Percentiles rank a stretch among this genome's conserved stretches.
Conservation (phyloP, 345 rosid genomes). For the Raphanus sativus region DNA sequence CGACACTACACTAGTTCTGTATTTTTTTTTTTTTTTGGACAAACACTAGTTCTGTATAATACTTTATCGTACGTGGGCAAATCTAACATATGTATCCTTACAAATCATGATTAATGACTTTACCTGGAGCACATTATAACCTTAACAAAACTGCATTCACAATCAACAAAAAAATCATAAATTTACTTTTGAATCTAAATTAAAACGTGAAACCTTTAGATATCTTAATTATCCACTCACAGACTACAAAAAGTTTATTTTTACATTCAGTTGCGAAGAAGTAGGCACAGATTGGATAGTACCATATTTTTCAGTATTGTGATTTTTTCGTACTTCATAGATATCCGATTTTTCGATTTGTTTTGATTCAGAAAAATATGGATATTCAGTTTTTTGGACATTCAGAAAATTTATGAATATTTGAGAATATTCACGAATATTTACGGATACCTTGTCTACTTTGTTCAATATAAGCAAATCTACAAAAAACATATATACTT, state of each 20-base stretch:
- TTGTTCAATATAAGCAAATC: too few species aligned
- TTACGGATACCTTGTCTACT: too few species aligned
- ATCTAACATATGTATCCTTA: neutral
- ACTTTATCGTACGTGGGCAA: neutral
- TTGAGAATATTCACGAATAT: too few species aligned
- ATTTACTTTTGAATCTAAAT: neutral
- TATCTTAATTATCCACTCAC: neutral
- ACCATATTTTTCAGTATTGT: too few species aligned
- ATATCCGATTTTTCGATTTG: too few species aligned
- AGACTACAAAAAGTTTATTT: neutral
- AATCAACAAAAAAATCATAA: neutral
- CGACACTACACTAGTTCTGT: neutral
- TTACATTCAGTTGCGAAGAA: neutral
- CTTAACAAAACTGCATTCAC: neutral
- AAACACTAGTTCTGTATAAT: neutral
- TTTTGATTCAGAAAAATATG: too few species aligned
- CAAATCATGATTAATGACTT: neutral
- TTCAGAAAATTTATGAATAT: too few species aligned
- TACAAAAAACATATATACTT: too few species aligned
- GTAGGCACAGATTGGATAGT: too few species aligned
- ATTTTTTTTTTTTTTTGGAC: too few species aligned
- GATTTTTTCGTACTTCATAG: too few species aligned
- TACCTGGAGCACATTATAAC: neutral
- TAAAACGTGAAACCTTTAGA: neutral
- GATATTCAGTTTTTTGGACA: too few species aligned